These are phyloP conservation scores for Glycine soja DNA, from an alignment of 306 rosid species.

Conservation along the genomic window DNA sequence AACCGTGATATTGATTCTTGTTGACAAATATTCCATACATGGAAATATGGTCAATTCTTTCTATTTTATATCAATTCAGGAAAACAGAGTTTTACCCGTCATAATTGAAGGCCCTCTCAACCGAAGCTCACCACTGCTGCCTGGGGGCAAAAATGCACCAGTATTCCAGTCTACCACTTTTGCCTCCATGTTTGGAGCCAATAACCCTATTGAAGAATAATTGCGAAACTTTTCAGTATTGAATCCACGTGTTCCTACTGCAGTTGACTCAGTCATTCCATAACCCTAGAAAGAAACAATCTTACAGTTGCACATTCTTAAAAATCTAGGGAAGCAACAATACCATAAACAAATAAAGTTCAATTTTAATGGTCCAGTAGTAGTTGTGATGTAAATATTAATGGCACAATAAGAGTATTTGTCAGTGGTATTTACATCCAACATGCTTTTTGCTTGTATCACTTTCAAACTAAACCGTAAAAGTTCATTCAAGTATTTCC, in stretches of 20 bases:
- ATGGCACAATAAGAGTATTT: slow-evolving; percentile 19
- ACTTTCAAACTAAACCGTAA: not conserved
- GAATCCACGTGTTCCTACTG: slow-evolving; percentile 86
- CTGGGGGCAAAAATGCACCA: slow-evolving; percentile 73
- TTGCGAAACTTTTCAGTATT: slow-evolving; percentile 67
- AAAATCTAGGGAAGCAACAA: slow-evolving; percentile 36
- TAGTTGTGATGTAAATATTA: slow-evolving; percentile 24
- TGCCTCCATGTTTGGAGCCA: slow-evolving; percentile 90
- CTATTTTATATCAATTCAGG: slow-evolving; percentile 27
- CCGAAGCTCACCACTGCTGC: slow-evolving; percentile 83
- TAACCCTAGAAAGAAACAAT: slow-evolving; percentile 70
- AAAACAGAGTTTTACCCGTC: slow-evolving; percentile 65
- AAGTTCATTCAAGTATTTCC: slow-evolving; percentile 10
- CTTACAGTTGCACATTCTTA: slow-evolving; percentile 23
- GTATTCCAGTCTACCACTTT: slow-evolving; percentile 76
- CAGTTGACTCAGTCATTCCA: slow-evolving; percentile 93
- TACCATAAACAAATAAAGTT: slow-evolving; percentile 33
- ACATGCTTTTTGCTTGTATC: not conserved
- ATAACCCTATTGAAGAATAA: slow-evolving; percentile 76
- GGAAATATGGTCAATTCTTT: not conserved
- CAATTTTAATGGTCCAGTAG: slow-evolving; percentile 31
- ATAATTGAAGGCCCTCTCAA: slow-evolving; percentile 80
- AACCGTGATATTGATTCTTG: not conserved
- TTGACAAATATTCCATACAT: slow-evolving; percentile 5
- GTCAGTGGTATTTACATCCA: not conserved